Base-by-base conservation (phyloP, 257 asterid species). In the Paraleonurus japonicus region DNA sequence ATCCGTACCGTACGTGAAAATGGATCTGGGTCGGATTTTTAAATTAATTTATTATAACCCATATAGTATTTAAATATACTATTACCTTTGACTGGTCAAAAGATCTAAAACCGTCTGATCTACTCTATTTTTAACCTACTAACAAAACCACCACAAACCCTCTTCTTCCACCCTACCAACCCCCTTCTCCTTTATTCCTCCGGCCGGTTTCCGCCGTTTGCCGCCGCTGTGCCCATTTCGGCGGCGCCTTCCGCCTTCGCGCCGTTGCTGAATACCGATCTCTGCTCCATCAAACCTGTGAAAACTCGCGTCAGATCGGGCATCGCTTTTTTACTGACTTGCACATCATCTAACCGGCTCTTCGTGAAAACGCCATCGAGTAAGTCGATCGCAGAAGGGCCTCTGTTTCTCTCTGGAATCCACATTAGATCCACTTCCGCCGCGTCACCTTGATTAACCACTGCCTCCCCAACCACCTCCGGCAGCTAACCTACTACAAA, bases 51-150 rank as follows among this genome's bases (percentile, higher is more conserved):
- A 2, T 43, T 13, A 43, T 20, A 17, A 69, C 57, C 60, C 9
- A 2, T 27, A 28, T 32, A 61, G 15, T 48, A 39, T 28, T 61
- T 30, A 28, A 30, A 65, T 8, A 62, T 57, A 11, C 54, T 5
- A 43, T 3, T 28, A n/a, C 4, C 45, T 50, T 78, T 78, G 82
- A 78, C 82, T 69, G 79, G 82, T 78, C 78, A 78, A 73, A 77
- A 45, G 19, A 33, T 39, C 57, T 26, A 47, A 78, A 69, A 69
- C 73, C 70, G 74, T 72, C 77, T 65, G 79, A 69, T 78, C 71
- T 65, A 69, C 37, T 43, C 41, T 55, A 55, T 70, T 30, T 33
- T 43, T 22, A 75, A 64, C 74, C 71, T 73, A 73, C 63, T 5
- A 45, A 54, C 62, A 32, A 69, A 69, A 51, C 76, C 64, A 78